These are phyloP conservation scores for Striga asiatica DNA, from an alignment of 257 asterid genomes.

Conservation along the genomic window DNA sequence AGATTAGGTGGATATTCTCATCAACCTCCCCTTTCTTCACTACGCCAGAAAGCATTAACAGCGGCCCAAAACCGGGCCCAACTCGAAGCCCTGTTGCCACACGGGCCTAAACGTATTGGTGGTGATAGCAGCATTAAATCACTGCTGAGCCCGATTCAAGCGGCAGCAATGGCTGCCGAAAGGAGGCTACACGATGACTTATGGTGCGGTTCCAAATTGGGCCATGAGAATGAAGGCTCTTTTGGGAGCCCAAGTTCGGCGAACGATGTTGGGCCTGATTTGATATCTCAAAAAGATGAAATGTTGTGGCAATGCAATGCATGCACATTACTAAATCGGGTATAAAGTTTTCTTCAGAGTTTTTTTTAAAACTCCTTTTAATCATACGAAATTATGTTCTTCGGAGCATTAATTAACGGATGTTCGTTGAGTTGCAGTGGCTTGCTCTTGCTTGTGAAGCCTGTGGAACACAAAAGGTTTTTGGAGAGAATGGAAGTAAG, in stretches of 20 bases:
- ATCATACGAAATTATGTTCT: background rate
- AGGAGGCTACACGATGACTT: slow-evolving; percentile 69
- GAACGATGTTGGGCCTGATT: slow-evolving; percentile 15
- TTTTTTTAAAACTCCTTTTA: no score
- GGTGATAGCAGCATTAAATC: slow-evolving; percentile 62
- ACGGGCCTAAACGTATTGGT: slow-evolving; percentile 63
- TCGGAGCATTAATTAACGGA: background rate
- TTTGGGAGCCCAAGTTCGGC: slow-evolving; percentile 24
- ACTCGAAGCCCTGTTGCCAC: slow-evolving; percentile 34
- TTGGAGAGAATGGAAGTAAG: slow-evolving; percentile 18
- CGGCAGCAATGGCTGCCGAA: slow-evolving; percentile 97
- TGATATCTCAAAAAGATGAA: slow-evolving; percentile 24
- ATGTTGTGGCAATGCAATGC: slow-evolving; percentile 46
- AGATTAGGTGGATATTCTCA: slow-evolving; percentile 69
- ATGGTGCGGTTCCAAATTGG: slow-evolving; percentile 71
- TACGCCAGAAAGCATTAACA: slow-evolving; percentile 48
- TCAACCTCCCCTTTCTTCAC: slow-evolving; percentile 49
- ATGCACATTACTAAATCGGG: slow-evolving; percentile 65
- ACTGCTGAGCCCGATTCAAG: slow-evolving; percentile 62
- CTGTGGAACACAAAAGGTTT: slow-evolving; percentile 46
- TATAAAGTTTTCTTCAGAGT: slow-evolving; percentile 1
- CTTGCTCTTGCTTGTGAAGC: slow-evolving; percentile 49
- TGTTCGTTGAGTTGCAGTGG: slow-evolving; percentile 29
- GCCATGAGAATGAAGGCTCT: slow-evolving; percentile 31
- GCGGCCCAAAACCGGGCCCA: slow-evolving; percentile 60